Evolutionary conservation across 176 grass and related monocot species (phyloP).

Genomic region (Raddia distichophylla): DNA sequence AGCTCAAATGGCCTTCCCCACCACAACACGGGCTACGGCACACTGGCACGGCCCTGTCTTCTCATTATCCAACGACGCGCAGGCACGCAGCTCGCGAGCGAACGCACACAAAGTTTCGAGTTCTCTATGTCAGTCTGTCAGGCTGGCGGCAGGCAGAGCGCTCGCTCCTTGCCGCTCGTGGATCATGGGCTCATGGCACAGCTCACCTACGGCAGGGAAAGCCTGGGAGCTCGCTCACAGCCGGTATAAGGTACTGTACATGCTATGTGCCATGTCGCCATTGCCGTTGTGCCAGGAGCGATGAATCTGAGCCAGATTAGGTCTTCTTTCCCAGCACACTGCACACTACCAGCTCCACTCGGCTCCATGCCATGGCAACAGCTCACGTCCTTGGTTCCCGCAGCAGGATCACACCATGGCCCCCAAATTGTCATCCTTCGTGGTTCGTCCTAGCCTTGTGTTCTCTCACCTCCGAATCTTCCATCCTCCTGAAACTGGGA

Average conservation of each 20-base stretch:
- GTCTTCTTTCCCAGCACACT: too few relatives aligned
- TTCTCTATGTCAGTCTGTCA: slow-evolving; percentile 25
- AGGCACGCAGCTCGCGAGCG: neutral
- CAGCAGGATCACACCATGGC: too few relatives aligned
- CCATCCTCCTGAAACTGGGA: too few relatives aligned
- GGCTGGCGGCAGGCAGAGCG: neutral
- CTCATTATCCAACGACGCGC: neutral
- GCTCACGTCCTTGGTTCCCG: too few relatives aligned
- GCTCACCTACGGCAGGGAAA: slow-evolving; percentile 7
- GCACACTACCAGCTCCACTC: too few relatives aligned
- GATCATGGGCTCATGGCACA: slow-evolving; percentile 23
- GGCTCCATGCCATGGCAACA: too few relatives aligned
- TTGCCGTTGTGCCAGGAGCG: neutral
- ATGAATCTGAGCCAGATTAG: neutral
- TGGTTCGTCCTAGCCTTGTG: too few relatives aligned
- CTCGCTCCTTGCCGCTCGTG: slow-evolving; percentile 3
- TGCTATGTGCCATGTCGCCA: neutral
- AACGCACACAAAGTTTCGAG: neutral
- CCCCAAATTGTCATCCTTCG: too few relatives aligned
- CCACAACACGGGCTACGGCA: too few relatives aligned
- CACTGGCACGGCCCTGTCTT: slow-evolving; percentile 1
- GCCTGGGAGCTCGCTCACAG: slow-evolving; percentile 21
- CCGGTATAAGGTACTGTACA: neutral
- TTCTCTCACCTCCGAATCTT: too few relatives aligned
- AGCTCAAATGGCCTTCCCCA: too few relatives aligned